Evolutionary conservation across 1,284 basidiomycete genomes (phyloP).

Genomic region (Ustilago curta): DNA sequence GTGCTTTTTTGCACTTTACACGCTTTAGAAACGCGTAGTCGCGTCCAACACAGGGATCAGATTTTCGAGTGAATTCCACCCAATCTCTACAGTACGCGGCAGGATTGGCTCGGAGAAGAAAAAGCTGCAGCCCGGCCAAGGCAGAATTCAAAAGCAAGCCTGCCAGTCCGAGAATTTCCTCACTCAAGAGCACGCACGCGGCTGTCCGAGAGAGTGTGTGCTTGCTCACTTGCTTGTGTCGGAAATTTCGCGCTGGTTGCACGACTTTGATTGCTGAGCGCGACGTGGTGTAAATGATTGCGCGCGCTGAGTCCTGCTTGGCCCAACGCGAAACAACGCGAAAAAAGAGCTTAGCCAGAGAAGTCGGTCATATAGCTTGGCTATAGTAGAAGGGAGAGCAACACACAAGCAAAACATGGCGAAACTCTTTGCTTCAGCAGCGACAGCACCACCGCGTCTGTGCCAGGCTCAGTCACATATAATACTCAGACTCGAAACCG

Average conservation of each 20-base stretch:
- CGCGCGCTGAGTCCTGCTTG: background rate
- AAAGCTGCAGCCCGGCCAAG: constrained; percentile 11
- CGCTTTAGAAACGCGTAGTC: constrained; percentile 12
- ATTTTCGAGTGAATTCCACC: background rate
- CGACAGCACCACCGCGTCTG: constrained; percentile 11
- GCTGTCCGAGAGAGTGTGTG: background rate
- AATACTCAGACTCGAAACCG: constrained; percentile 27
- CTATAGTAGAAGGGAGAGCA: constrained; percentile 18
- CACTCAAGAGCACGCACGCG: constrained; percentile 3
- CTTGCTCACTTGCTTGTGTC: too few relatives aligned
- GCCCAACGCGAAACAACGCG: constrained; percentile 16
- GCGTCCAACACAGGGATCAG: constrained; percentile 10
- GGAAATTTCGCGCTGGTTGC: constrained; percentile 10
- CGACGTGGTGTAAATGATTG: constrained; percentile 32
- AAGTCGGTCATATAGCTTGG: background rate
- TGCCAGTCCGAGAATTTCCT: background rate
- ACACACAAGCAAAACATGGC: constrained; percentile 25
- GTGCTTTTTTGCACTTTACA: constrained; percentile 6
- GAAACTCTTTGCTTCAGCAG: constrained; percentile 21
- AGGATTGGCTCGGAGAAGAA: constrained; percentile 13
- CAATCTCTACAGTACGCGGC: background rate
- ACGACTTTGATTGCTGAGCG: constrained; percentile 13
- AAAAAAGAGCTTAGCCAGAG: constrained; percentile 23
- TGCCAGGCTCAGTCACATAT: constrained; percentile 24
- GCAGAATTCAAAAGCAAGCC: background rate